These are phyloP conservation scores for Cercophora newfieldiana DNA, from an alignment of 495 filamentous ascomycete species.

Conservation along the genomic window DNA sequence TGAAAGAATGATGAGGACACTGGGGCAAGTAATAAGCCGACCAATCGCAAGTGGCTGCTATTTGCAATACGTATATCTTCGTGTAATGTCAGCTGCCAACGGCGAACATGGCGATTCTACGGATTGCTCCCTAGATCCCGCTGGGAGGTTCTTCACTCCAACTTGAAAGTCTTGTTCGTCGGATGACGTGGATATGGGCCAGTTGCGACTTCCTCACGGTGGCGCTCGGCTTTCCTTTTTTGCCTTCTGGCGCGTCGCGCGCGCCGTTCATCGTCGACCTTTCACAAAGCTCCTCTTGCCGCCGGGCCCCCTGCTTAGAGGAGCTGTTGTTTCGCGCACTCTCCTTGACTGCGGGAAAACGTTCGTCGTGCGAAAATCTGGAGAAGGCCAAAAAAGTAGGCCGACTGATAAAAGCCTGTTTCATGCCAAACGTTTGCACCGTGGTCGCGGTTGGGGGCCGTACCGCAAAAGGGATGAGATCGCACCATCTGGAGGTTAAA, in stretches of 20 bases:
- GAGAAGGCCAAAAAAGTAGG: background rate
- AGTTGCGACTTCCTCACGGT: background rate
- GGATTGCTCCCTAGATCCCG: background rate
- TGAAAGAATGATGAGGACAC: background rate
- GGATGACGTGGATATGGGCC: background rate
- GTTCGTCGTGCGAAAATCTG: background rate
- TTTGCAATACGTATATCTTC: background rate
- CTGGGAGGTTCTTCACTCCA: background rate
- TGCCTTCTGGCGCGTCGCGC: conserved; percentile 11
- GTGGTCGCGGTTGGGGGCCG: conserved; percentile 4
- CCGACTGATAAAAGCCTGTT: background rate
- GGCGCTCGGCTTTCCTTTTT: conserved; percentile 6
- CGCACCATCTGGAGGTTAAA: background rate
- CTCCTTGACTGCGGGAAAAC: background rate
- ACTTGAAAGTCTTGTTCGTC: background rate
- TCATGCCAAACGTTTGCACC: background rate
- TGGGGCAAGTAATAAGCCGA: background rate
- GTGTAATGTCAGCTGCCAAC: background rate
- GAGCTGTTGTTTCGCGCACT: conserved; percentile 16
- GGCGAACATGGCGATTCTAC: background rate
- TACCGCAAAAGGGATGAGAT: background rate
- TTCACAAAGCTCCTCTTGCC: conserved; percentile 48
- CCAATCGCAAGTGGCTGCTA: background rate
- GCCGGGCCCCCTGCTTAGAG: conserved; percentile 28
- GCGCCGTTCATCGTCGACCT: conserved; percentile 31